Percentiles rank a stretch among this genome's conserved stretches.
These are phyloP conservation scores for Boletus patriciae DNA, from an alignment of 768 basidiomycete genomes.

Conservation along the genomic window DNA sequence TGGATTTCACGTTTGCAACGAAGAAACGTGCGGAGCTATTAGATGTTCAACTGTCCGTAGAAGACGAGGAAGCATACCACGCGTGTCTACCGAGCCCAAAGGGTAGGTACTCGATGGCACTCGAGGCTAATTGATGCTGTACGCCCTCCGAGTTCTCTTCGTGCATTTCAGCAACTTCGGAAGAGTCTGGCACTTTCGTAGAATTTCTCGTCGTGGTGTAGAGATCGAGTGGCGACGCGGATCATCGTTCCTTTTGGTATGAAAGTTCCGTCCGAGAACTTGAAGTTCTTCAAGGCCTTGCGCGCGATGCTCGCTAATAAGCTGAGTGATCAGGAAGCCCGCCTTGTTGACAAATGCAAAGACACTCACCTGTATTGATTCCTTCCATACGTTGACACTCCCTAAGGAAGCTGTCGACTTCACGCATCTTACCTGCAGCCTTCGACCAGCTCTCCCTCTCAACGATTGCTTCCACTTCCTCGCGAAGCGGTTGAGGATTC, in stretches of 20 bases:
- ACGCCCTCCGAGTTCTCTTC: conserved; percentile 32
- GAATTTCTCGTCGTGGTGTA: conserved; percentile 18
- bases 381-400: conserved; percentile 37
- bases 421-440: conserved; percentile 28
- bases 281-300: conserved; percentile 32
- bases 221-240: conserved; percentile 16
- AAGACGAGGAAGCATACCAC: conserved; percentile 17
- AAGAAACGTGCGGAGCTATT: conserved; percentile 39
- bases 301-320: conserved; percentile 32
- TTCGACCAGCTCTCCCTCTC: conserved; percentile 30
- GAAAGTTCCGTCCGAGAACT: conserved; percentile 40
- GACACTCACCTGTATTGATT: conserved; percentile 20
- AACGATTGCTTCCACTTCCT: conserved; percentile 38
- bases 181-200: conserved; percentile 45
- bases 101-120: conserved; percentile 32
- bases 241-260: conserved; percentile 35
- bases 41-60: no score
- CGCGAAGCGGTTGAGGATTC: conserved; percentile 36
- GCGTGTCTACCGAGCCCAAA: conserved; percentile 39
- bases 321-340: neutral
- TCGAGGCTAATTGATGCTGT: conserved; percentile 39
- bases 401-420: conserved; percentile 42
- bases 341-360: neutral
- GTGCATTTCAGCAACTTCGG: conserved; percentile 43
- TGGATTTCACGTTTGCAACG: conserved; percentile 43